Evolutionary conservation across 208 protist species (phyloP), one percentile per base, ranked within the genome.

Genomic region (Trypanosoma vivax): DNA sequence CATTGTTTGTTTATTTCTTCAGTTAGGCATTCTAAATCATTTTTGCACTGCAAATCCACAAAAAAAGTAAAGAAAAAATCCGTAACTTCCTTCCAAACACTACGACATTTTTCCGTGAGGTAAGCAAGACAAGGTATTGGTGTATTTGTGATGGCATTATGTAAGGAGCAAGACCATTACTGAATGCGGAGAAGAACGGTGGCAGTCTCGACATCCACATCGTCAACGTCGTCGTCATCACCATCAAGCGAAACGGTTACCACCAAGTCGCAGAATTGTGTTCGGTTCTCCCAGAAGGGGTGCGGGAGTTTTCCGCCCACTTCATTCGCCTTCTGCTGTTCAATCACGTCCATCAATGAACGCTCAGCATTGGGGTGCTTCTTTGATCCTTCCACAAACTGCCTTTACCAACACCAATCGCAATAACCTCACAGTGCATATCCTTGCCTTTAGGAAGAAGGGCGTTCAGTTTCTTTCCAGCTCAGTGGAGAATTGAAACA

Each of bases 191-290:
- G 60, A 45, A 72, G 70, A 38, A 93, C 79, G 13, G 65, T 86
- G 11, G 86, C 81, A 4, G 82, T 85, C 63, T 90, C 82, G 11
- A 93, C 86, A 24, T 93, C 86, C 7, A 76, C 65, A 42, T 93
- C 86, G 33, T 93, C 86, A n/a, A 88, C 80, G 10, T 48, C 34
- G 18, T 69, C 75, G 33, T 92, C 78, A n/a, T 62, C 79, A 45
- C 88, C 79, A 42, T 93, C 80, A 19, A 75, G 23, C 2, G 75
- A 80, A 0, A 93, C 64, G 1, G 72, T 85, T 25, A 85, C 75
- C 28, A 69, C 65, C 5, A 93, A 72, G 52, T 93, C 86, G 48
- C 61, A 88, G 56, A 85, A 90, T 51, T 88, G 74, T 3, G 68
- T 73, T 31, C 86, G 82, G 42, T 81, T 76, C 43, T 90, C 31